Percentiles rank a stretch among this genome's conserved stretches.
phyloP scores from a whole-genome alignment of 305 asterid genomes.

The Lippia alba region DNA sequence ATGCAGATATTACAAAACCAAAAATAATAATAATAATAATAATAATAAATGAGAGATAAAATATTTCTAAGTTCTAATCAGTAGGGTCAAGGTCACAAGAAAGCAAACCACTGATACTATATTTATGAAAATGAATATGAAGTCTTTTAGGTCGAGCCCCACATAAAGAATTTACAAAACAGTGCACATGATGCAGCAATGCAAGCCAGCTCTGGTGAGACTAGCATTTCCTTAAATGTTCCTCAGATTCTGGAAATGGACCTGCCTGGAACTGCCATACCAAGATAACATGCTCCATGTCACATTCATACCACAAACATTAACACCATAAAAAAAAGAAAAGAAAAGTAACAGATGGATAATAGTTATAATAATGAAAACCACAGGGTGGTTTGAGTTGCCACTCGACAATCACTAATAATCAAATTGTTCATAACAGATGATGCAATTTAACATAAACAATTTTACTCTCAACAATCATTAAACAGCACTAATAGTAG shows the following conservation, averaged over 20 bases:
- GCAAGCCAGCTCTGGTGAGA: conserved; percentile 15
- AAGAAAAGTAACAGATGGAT: background rate
- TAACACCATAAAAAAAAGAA: background rate
- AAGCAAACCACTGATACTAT: too few relatives aligned
- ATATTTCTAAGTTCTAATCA: too few relatives aligned
- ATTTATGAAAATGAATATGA: too few relatives aligned
- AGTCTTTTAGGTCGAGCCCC: too few relatives aligned
- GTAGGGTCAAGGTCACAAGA: too few relatives aligned
- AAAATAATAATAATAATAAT: too few relatives aligned
- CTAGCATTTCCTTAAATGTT: background rate
- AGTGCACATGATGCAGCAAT: background rate
- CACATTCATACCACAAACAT: conserved; percentile 35
- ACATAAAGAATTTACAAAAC: too few relatives aligned
- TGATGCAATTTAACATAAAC: conserved; percentile 15
- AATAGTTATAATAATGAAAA: background rate
- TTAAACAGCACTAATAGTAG: conserved; percentile 8
- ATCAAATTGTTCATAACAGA: background rate
- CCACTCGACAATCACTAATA: conserved; percentile 11
- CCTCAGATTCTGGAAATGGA: conserved; percentile 41
- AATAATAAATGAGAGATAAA: too few relatives aligned
- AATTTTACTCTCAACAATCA: conserved; percentile 11
- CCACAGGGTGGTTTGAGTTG: background rate
- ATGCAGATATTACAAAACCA: too few relatives aligned
- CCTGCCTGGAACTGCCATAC: conserved; percentile 41
- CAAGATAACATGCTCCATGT: conserved; percentile 28